A percentile compares a stretch with the other conserved stretches of the same genome.
These are phyloP conservation scores for Berkeleyomyces rouxiae DNA, from an alignment of 2,329 filamentous ascomycete genomes.

Conservation along the genomic window DNA sequence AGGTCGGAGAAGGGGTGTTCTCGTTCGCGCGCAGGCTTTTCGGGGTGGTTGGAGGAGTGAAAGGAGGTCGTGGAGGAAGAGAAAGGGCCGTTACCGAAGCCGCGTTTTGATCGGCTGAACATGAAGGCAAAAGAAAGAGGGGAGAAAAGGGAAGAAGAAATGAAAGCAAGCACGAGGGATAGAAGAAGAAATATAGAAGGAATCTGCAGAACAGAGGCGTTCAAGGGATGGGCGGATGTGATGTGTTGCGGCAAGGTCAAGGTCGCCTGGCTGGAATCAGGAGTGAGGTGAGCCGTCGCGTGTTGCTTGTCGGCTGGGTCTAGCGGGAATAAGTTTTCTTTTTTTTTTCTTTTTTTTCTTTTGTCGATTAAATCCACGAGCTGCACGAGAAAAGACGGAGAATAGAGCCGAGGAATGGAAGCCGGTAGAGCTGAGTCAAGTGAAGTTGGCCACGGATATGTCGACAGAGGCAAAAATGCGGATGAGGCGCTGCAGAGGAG, in stretches of 20 bases:
- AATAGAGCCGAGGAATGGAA: not conserved
- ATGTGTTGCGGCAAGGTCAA: not conserved
- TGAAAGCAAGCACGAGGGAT: not conserved
- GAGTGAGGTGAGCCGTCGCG: not conserved
- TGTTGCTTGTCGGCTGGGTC: not conserved
- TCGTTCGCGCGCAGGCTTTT: not conserved
- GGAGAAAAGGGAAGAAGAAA: not conserved
- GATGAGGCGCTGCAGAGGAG: not conserved
- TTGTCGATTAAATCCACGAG: not conserved
- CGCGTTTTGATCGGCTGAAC: constrained; percentile 8
- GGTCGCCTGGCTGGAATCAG: not conserved
- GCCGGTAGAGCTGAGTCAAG: not conserved
- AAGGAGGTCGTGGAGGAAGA: constrained; percentile 5
- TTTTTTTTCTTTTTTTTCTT: not conserved
- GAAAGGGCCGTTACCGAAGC: constrained; percentile 5
- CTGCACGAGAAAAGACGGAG: not conserved
- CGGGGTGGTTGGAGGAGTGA: not conserved
- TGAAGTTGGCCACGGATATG: not conserved
- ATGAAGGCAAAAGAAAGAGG: not conserved
- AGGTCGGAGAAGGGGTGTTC: constrained; percentile 3
- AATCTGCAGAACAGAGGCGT: not conserved
- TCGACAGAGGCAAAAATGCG: not conserved
- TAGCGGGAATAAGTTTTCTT: not conserved
- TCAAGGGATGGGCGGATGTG: not conserved
- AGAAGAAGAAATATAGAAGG: not conserved